phyloP scores from a whole-genome alignment of 2,329 filamentous ascomycete genomes.

The Zasmidium citrigriseum region DNA sequence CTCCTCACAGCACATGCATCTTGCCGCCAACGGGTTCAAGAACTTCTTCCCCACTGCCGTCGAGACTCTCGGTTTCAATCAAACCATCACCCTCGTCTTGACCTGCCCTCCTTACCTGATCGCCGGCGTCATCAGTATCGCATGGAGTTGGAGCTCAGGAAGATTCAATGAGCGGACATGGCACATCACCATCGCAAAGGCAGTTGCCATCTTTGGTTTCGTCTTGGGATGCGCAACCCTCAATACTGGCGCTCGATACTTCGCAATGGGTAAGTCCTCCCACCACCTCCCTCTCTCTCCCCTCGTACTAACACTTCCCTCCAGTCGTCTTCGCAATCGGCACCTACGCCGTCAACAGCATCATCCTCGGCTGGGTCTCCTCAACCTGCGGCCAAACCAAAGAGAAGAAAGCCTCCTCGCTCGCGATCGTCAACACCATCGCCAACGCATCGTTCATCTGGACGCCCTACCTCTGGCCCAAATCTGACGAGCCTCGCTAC shows the following conservation, averaged over 20 bases:
- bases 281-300: neutral
- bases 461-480: slow-evolving; percentile 54
- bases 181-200: slow-evolving; percentile 42
- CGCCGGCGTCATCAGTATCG: slow-evolving; percentile 33
- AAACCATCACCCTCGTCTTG: slow-evolving; percentile 53
- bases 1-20: slow-evolving; percentile 60
- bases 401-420: slow-evolving; percentile 52
- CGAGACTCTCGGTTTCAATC: slow-evolving; percentile 50
- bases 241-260: slow-evolving; percentile 38
- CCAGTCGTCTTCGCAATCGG: slow-evolving; percentile 32
- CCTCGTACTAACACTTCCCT: neutral
- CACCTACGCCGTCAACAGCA: slow-evolving; percentile 50
- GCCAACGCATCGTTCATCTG: slow-evolving; percentile 53
- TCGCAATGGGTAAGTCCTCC: slow-evolving; percentile 23
- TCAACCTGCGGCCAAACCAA: slow-evolving; percentile 50
- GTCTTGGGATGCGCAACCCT: slow-evolving; percentile 38
- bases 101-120: slow-evolving; percentile 43
- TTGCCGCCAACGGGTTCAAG: slow-evolving; percentile 55
- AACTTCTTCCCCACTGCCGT: slow-evolving; percentile 50
- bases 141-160: slow-evolving; percentile 38
- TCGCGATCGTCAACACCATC: slow-evolving; percentile 53
- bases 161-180: slow-evolving; percentile 43
- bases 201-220: slow-evolving; percentile 40
- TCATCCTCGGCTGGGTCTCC: slow-evolving; percentile 51
- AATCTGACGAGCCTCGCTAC: slow-evolving; percentile 48